Base-by-base conservation (phyloP, 2,329 filamentous ascomycete genomes). In the Stromatinia cepivora region DNA sequence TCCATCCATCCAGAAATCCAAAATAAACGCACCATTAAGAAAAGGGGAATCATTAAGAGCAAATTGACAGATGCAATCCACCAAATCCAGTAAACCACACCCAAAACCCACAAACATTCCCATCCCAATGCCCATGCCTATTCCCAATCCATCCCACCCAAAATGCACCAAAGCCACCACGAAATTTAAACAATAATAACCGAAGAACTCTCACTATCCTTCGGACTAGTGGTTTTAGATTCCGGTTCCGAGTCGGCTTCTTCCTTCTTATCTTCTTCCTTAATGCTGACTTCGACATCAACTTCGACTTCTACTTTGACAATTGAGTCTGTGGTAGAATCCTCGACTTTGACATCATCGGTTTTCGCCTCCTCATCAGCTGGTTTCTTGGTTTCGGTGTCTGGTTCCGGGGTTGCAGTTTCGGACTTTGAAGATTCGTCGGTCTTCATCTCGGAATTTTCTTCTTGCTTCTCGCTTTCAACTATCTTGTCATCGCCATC, bases 161-260 rank as follows among this genome's bases (percentile, higher is more conserved):
- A 28, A n/a, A n/a, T 7, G 22, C 45, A 58, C 20, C 9, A 42
- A 53, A 20, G 3, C 50, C 10, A 52, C 25, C 46, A 34, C 8
- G 31, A 62, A 28, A 53, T 11, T 20, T 59, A 67, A 28, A 67
- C 56, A 31, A 67, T 34, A 4, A 67, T 20, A 17, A 67, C 66
- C 4, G 66, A 67, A 61, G 66, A 67, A 67, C 64, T 25, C 20
- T 48, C 56, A 28, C 66, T 67, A 45, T 53, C 56, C 31, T 28
- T 50, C 42, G 50, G 42, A 28, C 42, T 50, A 25, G 8, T 22
- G 4, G 22, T 46, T n/a, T n/a, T n/a, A n/a, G n/a, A n/a, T 28
- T 67, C 64, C 15, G 9, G 22, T 48, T 46, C 39, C 20, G 28
- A 8, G 7, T 56, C 48, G 2, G 4, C 20, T 4, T 46, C 52